A percentile compares a stretch with the other conserved stretches of the same genome.
These are phyloP conservation scores for Thraustochytrium sp. DNA, from an alignment of 352 stramenopile genomes.

Conservation along the genomic window DNA sequence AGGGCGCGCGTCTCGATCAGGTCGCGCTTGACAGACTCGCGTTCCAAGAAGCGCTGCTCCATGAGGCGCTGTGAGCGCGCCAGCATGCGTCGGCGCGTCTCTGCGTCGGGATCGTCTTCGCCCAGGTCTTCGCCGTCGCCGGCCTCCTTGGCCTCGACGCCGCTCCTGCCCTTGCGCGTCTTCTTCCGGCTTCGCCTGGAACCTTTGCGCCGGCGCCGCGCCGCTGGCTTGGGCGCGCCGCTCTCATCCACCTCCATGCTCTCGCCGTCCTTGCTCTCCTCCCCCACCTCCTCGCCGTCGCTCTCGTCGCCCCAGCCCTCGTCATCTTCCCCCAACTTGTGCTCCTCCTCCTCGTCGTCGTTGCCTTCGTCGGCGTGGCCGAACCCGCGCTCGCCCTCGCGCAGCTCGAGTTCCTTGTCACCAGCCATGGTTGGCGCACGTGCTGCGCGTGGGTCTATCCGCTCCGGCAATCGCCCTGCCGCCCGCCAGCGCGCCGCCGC, in stretches of 20 bases:
- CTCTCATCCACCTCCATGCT: neutral
- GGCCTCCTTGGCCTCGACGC: neutral
- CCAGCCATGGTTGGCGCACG: no score
- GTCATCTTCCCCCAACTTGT: neutral
- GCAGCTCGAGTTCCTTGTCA: no score
- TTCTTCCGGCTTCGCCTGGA: neutral
- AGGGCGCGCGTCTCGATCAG: slow-evolving; percentile 4
- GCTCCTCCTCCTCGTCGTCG: neutral
- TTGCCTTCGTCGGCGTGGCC: neutral
- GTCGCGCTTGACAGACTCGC: slow-evolving; percentile 32
- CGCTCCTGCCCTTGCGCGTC: neutral
- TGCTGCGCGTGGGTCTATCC: no score
- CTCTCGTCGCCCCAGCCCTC: neutral
- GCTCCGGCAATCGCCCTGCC: no score
- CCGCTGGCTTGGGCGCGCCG: neutral
- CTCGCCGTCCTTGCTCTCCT: neutral
- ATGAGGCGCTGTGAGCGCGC: neutral
- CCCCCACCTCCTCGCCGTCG: neutral
- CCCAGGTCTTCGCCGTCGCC: neutral
- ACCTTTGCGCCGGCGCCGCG: neutral
- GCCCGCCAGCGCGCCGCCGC: no score
- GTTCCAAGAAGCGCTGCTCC: neutral
- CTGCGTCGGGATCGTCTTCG: slow-evolving; percentile 1
- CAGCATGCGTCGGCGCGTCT: neutral
- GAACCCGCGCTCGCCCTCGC: no score